Conservation (phyloP, 768 basidiomycete genomes). For the Leccinum subgranulosum region DNA sequence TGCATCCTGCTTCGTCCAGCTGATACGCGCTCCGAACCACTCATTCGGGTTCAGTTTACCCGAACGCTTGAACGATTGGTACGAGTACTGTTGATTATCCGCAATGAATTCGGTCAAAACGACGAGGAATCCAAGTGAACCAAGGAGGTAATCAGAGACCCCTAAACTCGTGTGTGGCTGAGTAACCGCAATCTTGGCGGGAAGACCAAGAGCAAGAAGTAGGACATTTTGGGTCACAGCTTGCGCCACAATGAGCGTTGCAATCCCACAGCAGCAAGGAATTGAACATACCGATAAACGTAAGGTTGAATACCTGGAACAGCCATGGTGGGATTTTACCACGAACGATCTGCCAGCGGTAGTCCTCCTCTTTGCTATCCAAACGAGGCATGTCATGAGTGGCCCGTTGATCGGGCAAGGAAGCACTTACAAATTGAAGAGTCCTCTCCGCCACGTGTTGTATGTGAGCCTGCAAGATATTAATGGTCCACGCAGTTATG, state of each 20-base stretch:
- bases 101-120: slow-evolving; percentile 75
- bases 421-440: slow-evolving; percentile 62
- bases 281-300: slow-evolving; percentile 61
- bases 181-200: slow-evolving; percentile 51
- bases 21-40: slow-evolving; percentile 64
- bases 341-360: slow-evolving; percentile 84
- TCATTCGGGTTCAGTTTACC: slow-evolving; percentile 39
- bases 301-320: slow-evolving; percentile 58
- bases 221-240: slow-evolving; percentile 78
- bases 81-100: slow-evolving; percentile 91
- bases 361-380: slow-evolving; percentile 78
- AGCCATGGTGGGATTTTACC: slow-evolving; percentile 48
- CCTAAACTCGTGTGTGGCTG: slow-evolving; percentile 53
- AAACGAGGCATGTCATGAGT: neutral
- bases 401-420: neutral
- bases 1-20: slow-evolving; percentile 64
- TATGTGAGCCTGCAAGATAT: slow-evolving; percentile 54
- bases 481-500: slow-evolving; percentile 24
- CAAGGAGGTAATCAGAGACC: slow-evolving; percentile 61
- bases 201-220: slow-evolving; percentile 67
- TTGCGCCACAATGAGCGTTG: slow-evolving; percentile 21
- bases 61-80: slow-evolving; percentile 70
- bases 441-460: slow-evolving; percentile 81
- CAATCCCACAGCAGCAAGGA: neutral
- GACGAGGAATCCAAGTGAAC: slow-evolving; percentile 52